These are phyloP conservation scores for Pleurotus tuber-regium DNA, from an alignment of 768 basidiomycete genomes.

Conservation along the genomic window DNA sequence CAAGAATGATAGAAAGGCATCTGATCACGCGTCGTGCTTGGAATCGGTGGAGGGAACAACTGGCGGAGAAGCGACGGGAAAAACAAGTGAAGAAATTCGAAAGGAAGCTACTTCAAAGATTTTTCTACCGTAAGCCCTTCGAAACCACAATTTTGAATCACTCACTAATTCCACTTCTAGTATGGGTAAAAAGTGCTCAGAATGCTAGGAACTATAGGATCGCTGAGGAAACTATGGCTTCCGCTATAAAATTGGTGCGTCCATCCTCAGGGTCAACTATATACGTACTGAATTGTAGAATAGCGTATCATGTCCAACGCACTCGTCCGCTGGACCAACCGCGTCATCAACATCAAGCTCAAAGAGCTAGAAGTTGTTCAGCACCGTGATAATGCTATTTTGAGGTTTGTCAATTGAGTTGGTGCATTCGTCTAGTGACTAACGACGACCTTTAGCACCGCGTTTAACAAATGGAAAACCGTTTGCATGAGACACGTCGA, in stretches of 20 bases:
- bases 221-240: conserved; percentile 42
- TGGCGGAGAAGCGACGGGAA: conserved; percentile 43
- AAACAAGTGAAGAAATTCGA: conserved; percentile 44
- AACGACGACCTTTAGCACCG: conserved; percentile 33
- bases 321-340: conserved; percentile 65
- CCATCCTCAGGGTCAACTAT: neutral
- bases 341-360: conserved; percentile 70
- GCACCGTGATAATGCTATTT: conserved; percentile 29
- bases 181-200: conserved; percentile 42
- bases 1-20: conserved; percentile 50
- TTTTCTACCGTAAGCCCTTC: conserved; percentile 31
- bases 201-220: conserved; percentile 36
- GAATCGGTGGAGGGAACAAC: conserved; percentile 44
- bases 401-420: conserved; percentile 24
- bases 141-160: conserved; percentile 17
- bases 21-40: conserved; percentile 48
- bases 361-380: conserved; percentile 66
- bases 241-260: conserved; percentile 38
- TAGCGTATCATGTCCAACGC: conserved; percentile 52
- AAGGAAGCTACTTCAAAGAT: conserved; percentile 29
- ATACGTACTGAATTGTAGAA: neutral
- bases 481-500: conserved; percentile 63
- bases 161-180: conserved; percentile 26
- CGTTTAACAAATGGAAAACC: conserved; percentile 69
- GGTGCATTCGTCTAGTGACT: neutral